These are phyloP conservation scores for Actinomucor elegans DNA, from an alignment of 371 early-diverging fungal genomes.

Conservation along the genomic window DNA sequence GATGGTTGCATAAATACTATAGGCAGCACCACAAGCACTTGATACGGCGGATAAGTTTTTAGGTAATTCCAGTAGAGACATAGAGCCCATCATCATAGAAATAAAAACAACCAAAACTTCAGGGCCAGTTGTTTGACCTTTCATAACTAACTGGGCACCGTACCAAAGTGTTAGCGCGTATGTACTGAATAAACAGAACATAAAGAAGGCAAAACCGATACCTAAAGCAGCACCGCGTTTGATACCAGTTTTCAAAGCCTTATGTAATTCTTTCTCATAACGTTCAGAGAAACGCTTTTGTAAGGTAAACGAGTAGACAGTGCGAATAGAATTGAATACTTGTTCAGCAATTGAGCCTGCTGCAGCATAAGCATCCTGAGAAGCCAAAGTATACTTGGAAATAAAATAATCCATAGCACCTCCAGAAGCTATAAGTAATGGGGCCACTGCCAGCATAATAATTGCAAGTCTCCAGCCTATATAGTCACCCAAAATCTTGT, in stretches of 20 bases:
- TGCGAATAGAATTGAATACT: slow-evolving; percentile 80
- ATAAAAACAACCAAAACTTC: slow-evolving; percentile 68
- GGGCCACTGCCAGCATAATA: slow-evolving; percentile 72
- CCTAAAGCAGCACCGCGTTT: slow-evolving; percentile 54
- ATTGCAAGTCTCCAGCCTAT: slow-evolving; percentile 3
- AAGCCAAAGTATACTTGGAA: slow-evolving; percentile 39
- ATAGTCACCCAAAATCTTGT: too few relatives aligned
- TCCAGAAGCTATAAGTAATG: slow-evolving; percentile 50
- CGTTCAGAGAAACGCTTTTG: slow-evolving; percentile 65
- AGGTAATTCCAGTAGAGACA: slow-evolving; percentile 39
- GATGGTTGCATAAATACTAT: slow-evolving; percentile 71
- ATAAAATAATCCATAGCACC: slow-evolving; percentile 68
- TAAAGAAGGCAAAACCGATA: slow-evolving; percentile 59
- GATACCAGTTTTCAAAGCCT: slow-evolving; percentile 56
- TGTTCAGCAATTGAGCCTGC: slow-evolving; percentile 54
- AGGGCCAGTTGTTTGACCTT: slow-evolving; percentile 45
- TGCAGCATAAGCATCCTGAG: slow-evolving; percentile 40
- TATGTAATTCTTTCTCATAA: slow-evolving; percentile 56
- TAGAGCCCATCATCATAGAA: slow-evolving; percentile 63
- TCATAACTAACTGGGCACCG: slow-evolving; percentile 59
- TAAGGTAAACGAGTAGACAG: slow-evolving; percentile 82
- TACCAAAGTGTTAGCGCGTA: slow-evolving; percentile 81
- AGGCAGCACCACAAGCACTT: slow-evolving; percentile 66
- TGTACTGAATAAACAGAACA: slow-evolving; percentile 61
- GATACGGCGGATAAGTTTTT: slow-evolving; percentile 62